Percentiles rank a stretch among this genome's conserved stretches.
Conservation (phyloP, 306 rosid genomes). For the Fragaria iinumae region DNA sequence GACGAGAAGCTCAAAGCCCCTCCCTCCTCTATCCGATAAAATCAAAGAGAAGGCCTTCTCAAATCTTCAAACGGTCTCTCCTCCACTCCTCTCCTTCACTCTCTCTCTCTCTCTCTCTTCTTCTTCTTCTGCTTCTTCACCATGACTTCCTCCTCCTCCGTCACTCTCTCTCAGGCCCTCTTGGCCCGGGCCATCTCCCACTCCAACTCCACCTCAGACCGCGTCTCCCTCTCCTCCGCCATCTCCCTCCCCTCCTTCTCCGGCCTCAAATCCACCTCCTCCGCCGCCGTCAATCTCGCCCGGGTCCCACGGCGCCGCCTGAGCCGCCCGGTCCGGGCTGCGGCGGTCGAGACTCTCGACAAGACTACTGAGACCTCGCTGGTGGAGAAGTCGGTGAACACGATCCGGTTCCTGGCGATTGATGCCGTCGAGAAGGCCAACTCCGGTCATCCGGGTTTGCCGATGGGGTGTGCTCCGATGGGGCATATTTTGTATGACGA, state of each 20-base stretch:
- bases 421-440: slow-evolving; percentile 94
- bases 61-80: background rate
- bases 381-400: slow-evolving; percentile 79
- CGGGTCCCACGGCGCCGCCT: slow-evolving; percentile 21
- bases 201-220: slow-evolving; percentile 44
- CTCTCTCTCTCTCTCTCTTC: background rate
- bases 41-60: background rate
- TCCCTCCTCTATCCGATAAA: slow-evolving; percentile 25
- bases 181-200: slow-evolving; percentile 61
- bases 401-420: slow-evolving; percentile 82
- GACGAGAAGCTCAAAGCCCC: slow-evolving; percentile 38
- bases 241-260: slow-evolving; percentile 46
- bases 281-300: slow-evolving; percentile 23
- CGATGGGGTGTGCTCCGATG: slow-evolving; percentile 99
- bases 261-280: slow-evolving; percentile 53
- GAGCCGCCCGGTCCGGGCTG: slow-evolving; percentile 33
- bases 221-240: slow-evolving; percentile 48
- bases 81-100: background rate
- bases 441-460: slow-evolving; percentile 95
- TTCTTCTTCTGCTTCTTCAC: background rate
- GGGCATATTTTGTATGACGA: slow-evolving; percentile 90
- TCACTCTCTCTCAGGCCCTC: slow-evolving; percentile 72
- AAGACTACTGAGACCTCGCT: slow-evolving; percentile 52
- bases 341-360: slow-evolving; percentile 46
- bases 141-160: slow-evolving; percentile 63